Evolutionary conservation across 306 rosid species (phyloP).

Genomic region (Astragalus membranaceus): DNA sequence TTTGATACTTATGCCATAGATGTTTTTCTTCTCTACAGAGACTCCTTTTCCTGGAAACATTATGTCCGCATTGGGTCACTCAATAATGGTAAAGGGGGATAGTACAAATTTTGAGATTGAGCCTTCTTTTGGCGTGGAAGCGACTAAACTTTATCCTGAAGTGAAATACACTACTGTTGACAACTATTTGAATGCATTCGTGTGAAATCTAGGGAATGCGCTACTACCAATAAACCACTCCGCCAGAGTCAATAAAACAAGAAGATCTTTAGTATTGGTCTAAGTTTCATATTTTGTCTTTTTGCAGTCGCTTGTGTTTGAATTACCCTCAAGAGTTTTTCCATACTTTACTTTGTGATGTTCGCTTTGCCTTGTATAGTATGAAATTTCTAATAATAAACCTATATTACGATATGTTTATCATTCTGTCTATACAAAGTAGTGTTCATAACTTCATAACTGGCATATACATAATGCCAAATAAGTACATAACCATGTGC

Average conservation of each 20-base stretch:
- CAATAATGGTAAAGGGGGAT: conserved; percentile 34
- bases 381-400: neutral
- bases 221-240: neutral
- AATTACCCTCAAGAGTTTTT: neutral
- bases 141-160: conserved; percentile 33
- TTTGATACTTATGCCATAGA: neutral
- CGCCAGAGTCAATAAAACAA: neutral
- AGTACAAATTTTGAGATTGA: conserved; percentile 33
- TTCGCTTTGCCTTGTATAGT: neutral
- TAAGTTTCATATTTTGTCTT: too few species aligned
- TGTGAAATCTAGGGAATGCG: neutral
- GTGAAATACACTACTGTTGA: conserved; percentile 35
- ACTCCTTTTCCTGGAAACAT: conserved; percentile 27
- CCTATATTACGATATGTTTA: neutral
- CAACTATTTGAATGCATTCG: conserved; percentile 26
- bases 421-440: too few species aligned
- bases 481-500: too few species aligned
- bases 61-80: conserved; percentile 26
- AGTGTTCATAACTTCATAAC: too few species aligned
- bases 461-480: neutral
- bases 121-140: conserved; percentile 28
- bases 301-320: too few species aligned
- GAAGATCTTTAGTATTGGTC: too few species aligned
- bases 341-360: neutral
- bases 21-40: conserved; percentile 9